phyloP scores from a whole-genome alignment of 2,329 filamentous ascomycete genomes.

The Zopfia rhizophila region DNA sequence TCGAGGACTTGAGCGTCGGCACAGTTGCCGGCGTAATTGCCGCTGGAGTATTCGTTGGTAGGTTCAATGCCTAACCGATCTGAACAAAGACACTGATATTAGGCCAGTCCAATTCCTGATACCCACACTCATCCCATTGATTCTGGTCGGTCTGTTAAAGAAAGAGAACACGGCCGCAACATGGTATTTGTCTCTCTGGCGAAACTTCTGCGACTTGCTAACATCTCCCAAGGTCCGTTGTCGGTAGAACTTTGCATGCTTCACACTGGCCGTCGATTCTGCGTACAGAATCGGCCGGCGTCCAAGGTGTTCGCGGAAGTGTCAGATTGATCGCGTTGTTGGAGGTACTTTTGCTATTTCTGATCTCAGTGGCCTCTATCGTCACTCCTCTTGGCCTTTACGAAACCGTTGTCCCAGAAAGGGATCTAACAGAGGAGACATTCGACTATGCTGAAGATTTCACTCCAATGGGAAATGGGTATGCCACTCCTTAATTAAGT shows the following conservation, averaged over 20 bases:
- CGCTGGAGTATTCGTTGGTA: conserved; percentile 47
- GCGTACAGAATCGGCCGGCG: conserved; percentile 48
- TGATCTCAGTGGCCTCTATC: conserved; percentile 55
- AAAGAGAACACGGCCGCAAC: conserved; percentile 24
- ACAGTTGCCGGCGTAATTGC: conserved; percentile 56
- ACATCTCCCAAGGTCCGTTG: conserved; percentile 52
- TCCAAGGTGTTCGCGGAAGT: conserved; percentile 43
- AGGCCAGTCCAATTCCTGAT: conserved; percentile 16
- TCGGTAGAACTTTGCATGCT: conserved; percentile 49
- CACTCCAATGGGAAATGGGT: conserved; percentile 45
- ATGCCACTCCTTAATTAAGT: neutral
- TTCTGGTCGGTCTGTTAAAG: conserved; percentile 20
- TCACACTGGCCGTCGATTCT: conserved; percentile 58
- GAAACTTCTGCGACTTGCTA: conserved; percentile 44
- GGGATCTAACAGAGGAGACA: conserved; percentile 18
- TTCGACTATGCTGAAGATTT: conserved; percentile 54
- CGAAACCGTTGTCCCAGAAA: conserved; percentile 42
- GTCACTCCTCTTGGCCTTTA: conserved; percentile 60
- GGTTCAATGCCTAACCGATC: conserved; percentile 4
- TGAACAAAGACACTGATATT: conserved; percentile 1
- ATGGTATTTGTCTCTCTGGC: conserved; percentile 31
- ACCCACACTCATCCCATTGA: conserved; percentile 16
- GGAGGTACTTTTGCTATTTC: conserved; percentile 38
- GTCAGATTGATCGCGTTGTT: conserved; percentile 40
- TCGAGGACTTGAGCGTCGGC: conserved; percentile 40